These are phyloP conservation scores for Leishmania martiniquensis DNA, from an alignment of 208 protist genomes.

Conservation along the genomic window DNA sequence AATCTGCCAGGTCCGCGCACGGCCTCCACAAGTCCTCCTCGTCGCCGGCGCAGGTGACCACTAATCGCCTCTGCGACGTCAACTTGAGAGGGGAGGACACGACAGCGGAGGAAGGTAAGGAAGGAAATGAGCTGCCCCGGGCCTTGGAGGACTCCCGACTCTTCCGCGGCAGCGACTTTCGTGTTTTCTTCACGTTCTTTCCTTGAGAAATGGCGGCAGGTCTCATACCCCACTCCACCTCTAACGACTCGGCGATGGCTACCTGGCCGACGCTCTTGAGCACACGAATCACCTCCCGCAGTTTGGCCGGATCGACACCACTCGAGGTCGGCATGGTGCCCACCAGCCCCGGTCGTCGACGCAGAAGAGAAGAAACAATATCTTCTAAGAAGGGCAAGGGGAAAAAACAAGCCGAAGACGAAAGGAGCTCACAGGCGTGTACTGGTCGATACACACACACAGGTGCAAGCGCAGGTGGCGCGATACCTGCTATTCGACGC, in stretches of 20 bases:
- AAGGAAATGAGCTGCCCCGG: conserved; percentile 11
- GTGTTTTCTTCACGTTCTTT: conserved; percentile 22
- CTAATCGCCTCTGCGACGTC: conserved; percentile 16
- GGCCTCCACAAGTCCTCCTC: conserved; percentile 49
- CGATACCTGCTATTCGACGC: neutral
- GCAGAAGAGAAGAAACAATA: neutral
- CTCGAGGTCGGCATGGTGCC: conserved; percentile 24
- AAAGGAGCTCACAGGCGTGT: too few species aligned
- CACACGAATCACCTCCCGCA: conserved; percentile 33
- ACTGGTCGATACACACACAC: neutral
- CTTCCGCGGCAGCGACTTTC: conserved; percentile 25
- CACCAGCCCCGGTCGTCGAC: neutral
- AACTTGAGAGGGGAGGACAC: conserved; percentile 10
- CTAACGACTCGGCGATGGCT: conserved; percentile 26
- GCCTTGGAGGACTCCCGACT: conserved; percentile 33
- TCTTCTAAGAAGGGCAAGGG: neutral
- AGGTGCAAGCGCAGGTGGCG: neutral
- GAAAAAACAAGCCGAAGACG: neutral
- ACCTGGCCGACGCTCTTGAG: conserved; percentile 25
- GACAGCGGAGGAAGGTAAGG: conserved; percentile 4
- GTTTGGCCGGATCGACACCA: conserved; percentile 24
- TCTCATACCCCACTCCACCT: conserved; percentile 29
- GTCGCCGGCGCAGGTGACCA: conserved; percentile 47
- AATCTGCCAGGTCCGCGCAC: conserved; percentile 6
- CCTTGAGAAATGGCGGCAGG: conserved; percentile 7